These are phyloP conservation scores for Alternaria postmessia DNA, from an alignment of 2,329 filamentous ascomycete species.

Conservation along the genomic window DNA sequence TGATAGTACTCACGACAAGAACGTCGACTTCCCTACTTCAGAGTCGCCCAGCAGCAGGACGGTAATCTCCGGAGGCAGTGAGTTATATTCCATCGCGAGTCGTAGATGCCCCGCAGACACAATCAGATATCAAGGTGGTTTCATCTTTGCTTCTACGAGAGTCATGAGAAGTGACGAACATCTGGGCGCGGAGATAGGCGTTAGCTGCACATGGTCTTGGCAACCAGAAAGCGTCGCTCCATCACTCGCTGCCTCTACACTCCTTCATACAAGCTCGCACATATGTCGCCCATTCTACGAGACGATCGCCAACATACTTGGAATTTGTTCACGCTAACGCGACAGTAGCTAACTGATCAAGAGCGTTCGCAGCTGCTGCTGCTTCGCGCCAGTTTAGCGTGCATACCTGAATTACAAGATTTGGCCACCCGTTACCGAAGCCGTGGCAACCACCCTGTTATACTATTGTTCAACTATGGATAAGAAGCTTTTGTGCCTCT, in stretches of 20 bases:
- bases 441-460: background rate
- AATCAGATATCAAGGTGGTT: slow-evolving; percentile 12
- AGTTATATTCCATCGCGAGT: slow-evolving; percentile 29
- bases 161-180: background rate
- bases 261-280: background rate
- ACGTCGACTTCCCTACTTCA: slow-evolving; percentile 69
- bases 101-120: slow-evolving; percentile 4
- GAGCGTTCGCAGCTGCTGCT: background rate
- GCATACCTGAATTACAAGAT: background rate
- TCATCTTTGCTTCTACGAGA: slow-evolving; percentile 22
- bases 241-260: background rate
- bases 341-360: background rate
- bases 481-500: background rate
- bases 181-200: slow-evolving; percentile 17
- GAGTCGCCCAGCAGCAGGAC: slow-evolving; percentile 67
- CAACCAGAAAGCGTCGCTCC: background rate
- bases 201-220: slow-evolving; percentile 14
- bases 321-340: background rate
- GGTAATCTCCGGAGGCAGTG: slow-evolving; percentile 38
- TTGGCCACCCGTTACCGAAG: background rate
- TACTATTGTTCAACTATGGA: background rate
- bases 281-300: no score
- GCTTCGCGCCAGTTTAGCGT: background rate
- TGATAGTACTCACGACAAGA: slow-evolving; percentile 63
- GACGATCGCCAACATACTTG: background rate